Base-by-base conservation (phyloP, 257 asterid genomes). In the Solanum okadae region DNA sequence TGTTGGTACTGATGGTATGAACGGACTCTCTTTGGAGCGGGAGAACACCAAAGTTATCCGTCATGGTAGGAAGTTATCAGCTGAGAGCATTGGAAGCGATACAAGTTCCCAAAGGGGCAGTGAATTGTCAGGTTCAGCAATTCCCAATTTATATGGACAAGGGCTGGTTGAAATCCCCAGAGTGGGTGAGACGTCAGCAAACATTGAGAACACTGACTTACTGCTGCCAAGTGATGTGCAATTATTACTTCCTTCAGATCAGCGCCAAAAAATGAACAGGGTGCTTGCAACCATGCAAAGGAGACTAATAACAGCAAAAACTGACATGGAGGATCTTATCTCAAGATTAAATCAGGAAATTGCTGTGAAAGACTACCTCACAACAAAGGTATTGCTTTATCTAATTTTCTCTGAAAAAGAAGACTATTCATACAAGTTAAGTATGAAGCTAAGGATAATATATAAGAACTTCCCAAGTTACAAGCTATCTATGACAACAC, bases 251-350 rank as follows among this genome's bases (percentile, higher is more conserved):
- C 99, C 99, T 9, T 90, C 88, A 90, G 95, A 96, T 92, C 98
- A 97, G 88, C 96, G 98, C 87, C 98, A 94, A 88, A 97, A 93
- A 91, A 85, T 96, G 98, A 94, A 93, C 88, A 91, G 95, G 88
- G 91, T 93, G 78, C 97, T 97, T 70, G 87, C 88, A 38, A 94
- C 94, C 71, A 88, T 94, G 97, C 98, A 96, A 89, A 93, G 94
- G 90, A 92, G 98, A 90, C 91, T 97, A 91, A 89, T 89, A 46
- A 93, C 98, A 37, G 94, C 99, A 78, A 97, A 93, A 92, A 94
- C 98, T 81, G 99, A 97, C 89, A 97, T 96, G 99, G 99, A 97
- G 94, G 99, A 97, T 96, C 98, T 97, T 85, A 93, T 96, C 82
- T 94, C 99, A 10, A 94, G 99, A 92, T 93, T 97, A 94, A 94